A percentile compares a stretch with the other conserved stretches of the same genome.
phyloP scores from a whole-genome alignment of 225 moss, liverwort and hornwort species.

The Thuidium tamariscinum region DNA sequence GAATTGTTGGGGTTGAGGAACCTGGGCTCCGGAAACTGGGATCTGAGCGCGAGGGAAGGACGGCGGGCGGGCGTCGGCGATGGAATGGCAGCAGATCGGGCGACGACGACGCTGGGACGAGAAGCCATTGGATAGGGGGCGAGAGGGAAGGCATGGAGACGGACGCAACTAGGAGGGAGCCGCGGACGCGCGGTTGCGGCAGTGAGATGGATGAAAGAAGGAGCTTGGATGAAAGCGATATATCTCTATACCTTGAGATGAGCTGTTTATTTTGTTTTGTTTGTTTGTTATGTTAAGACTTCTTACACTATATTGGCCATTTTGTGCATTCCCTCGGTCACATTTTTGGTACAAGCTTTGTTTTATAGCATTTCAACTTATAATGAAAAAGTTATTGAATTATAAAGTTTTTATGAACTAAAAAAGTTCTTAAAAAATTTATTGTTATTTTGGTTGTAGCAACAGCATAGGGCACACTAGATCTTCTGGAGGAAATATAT shows the following conservation, averaged over 20 bases:
- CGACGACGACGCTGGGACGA: neutral
- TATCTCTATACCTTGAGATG: no score
- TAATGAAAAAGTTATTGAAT: no score
- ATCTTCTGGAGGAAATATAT: neutral
- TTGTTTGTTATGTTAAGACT: no score
- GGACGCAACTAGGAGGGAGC: neutral
- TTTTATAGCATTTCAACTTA: no score
- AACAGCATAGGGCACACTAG: no score
- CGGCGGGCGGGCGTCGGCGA: constrained; percentile 8
- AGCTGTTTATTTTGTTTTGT: no score
- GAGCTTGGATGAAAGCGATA: neutral
- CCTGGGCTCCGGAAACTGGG: constrained; percentile 1
- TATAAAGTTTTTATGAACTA: no score
- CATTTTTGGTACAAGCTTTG: no score
- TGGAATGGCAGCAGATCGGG: constrained; percentile 16
- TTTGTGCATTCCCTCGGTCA: no score
- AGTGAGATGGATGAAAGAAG: neutral
- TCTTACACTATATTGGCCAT: no score
- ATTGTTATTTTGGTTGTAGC: no score
- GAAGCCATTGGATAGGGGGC: neutral
- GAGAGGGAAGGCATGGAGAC: neutral
- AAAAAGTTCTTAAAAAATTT: no score
- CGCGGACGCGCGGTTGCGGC: neutral
- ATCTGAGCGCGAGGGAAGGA: neutral
- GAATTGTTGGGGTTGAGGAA: neutral